phyloP scores from a whole-genome alignment of 805 yeast genomes.

The Blastobotrys muscicola region DNA sequence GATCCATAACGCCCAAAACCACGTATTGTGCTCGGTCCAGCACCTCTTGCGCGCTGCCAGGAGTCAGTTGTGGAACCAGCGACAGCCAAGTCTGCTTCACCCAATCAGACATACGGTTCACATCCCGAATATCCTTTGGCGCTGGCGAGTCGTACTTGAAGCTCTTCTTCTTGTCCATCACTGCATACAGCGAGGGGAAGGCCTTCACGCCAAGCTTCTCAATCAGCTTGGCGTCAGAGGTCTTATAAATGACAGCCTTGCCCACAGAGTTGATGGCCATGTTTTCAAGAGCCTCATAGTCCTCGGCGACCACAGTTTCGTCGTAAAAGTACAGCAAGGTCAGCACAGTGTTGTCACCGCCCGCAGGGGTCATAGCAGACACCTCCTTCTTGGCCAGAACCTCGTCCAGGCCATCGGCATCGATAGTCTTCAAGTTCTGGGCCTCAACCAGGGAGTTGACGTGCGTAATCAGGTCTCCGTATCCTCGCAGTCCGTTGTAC shows the following conservation, averaged over 20 bases:
- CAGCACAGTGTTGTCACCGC: constrained; percentile 12
- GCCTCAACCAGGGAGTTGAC: constrained; percentile 26
- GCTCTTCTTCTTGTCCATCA: constrained; percentile 16
- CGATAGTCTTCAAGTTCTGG: constrained; percentile 21
- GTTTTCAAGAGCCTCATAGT: constrained; percentile 29
- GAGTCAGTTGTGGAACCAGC: constrained; percentile 28
- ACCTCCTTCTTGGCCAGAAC: constrained; percentile 13
- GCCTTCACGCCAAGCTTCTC: constrained; percentile 20
- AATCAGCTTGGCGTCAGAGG: constrained; percentile 21
- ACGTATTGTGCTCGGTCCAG: constrained; percentile 22
- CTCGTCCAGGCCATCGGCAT: constrained; percentile 17
- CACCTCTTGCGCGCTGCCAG: constrained; percentile 26
- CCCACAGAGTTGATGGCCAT: constrained; percentile 26
- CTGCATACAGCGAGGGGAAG: constrained; percentile 26
- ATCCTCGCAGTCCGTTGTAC: constrained; percentile 25
- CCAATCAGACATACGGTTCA: constrained; percentile 22
- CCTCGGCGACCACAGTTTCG: constrained; percentile 29
- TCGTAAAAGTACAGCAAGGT: constrained; percentile 32
- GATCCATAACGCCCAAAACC: constrained; percentile 26
- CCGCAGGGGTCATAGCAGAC: background rate
- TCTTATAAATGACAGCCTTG: constrained; percentile 24
- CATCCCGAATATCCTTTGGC: constrained; percentile 27
- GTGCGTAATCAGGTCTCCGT: constrained; percentile 26
- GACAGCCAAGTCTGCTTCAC: constrained; percentile 28
- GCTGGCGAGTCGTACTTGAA: constrained; percentile 21